A percentile compares a stretch with the other conserved stretches of the same genome.
phyloP scores from a whole-genome alignment of 768 basidiomycete species.

The Tulasnella calospora region DNA sequence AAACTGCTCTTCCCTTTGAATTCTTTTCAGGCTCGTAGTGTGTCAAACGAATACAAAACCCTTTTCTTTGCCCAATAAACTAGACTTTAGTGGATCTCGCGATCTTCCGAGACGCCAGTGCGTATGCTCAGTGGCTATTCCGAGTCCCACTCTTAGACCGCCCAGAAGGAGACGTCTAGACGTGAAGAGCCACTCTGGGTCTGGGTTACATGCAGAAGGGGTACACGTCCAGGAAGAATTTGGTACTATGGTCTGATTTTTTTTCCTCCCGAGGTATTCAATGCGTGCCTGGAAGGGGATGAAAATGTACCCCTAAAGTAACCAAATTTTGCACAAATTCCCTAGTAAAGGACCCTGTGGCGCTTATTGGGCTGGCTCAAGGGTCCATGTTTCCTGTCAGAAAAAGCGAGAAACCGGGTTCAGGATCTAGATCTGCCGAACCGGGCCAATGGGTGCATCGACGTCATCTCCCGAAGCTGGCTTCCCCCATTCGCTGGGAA shows the following conservation, averaged over 20 bases:
- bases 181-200: not conserved
- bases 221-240: not conserved
- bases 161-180: not conserved
- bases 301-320: not conserved
- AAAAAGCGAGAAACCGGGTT: no score
- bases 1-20: not conserved
- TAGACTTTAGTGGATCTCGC: not conserved
- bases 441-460: not conserved
- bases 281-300: not conserved
- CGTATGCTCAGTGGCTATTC: not conserved
- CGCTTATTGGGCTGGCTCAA: not conserved
- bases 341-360: not conserved
- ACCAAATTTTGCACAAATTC: not conserved
- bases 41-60: not conserved
- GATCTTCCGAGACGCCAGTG: not conserved
- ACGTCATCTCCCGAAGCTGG: not conserved
- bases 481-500: not conserved
- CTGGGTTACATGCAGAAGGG: not conserved
- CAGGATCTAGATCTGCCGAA: slow-evolving; percentile 8
- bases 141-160: not conserved
- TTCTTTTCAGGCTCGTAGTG: slow-evolving; percentile 1
- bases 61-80: no score
- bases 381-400: not conserved
- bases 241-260: not conserved
- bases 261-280: not conserved